Evolutionary conservation across 139 green algal species (phyloP), one percentile per base, ranked within the genome.

Genomic region (Astrephomene gubernaculifera): DNA sequence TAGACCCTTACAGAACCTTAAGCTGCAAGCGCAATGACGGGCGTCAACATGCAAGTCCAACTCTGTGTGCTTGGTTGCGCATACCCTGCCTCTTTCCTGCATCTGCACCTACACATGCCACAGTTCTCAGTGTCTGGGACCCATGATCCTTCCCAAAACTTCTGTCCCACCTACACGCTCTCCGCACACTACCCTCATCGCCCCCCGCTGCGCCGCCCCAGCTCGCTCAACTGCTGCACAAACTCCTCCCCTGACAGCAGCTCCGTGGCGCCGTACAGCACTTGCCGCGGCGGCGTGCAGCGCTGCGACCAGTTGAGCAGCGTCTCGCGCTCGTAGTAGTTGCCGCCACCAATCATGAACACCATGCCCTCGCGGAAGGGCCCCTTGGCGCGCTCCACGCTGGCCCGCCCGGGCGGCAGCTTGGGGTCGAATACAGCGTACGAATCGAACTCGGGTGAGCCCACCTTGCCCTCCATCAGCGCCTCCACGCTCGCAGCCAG

Each of bases 311-410:
- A 95, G 44, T 93, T 89, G 21, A 91, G 38, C 61, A 99, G 81
- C 3, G 89, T 92, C 86, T 97, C 94, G 49, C 94, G 90, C 92
- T 99, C 98, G 24, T 96, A 70, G 88, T 99, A 99, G 93, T 98
- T 99, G 12, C 98, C 98, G 8, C 97, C 98, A 0, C 98, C 98
- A 41, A 99, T 95, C 91, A 99, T 96, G 87, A 99, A 99, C 39
- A 98, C 96, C 14, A 99, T 92, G 3, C 92, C 94, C 43, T 99
- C 96, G 72, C 90, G 89, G 88, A 95, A 96, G 29, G 94, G 90
- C 14, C 91, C 91, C 65, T 83, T 88, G 17, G 90, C 88, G 1
- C 83, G 85, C 6, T 92, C 88, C n/a, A 82, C 41, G 25, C 49
- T 67, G 14, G 76, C 65, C 9, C 85, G 69, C 29, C 88, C 88